phyloP scores from a whole-genome alignment of 2,329 filamentous ascomycete genomes.

The Paraconiothyrium sp. region DNA sequence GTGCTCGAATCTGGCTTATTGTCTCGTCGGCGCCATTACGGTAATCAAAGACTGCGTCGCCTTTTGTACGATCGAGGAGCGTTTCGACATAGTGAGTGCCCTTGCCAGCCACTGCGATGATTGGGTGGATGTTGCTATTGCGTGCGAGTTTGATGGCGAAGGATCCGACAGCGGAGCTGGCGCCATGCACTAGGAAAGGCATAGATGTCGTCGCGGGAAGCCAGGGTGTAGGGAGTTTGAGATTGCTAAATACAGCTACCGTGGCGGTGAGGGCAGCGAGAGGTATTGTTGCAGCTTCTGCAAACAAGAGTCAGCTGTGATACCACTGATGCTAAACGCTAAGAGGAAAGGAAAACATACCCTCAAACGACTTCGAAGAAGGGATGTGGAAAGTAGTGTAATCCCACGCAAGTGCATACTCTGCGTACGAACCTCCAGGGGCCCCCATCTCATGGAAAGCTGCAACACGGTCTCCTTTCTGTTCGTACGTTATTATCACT shows the following conservation, averaged over 20 bases:
- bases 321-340: not conserved
- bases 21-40: constrained; percentile 59
- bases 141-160: constrained; percentile 48
- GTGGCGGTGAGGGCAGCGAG: constrained; percentile 55
- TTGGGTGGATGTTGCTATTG: constrained; percentile 47
- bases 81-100: constrained; percentile 39
- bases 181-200: constrained; percentile 48
- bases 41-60: constrained; percentile 58
- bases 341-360: constrained; percentile 30
- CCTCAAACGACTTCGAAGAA: constrained; percentile 57
- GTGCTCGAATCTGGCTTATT: not conserved
- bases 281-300: constrained; percentile 45
- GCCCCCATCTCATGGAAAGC: constrained; percentile 62
- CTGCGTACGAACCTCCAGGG: constrained; percentile 63
- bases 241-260: constrained; percentile 50
- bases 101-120: constrained; percentile 48
- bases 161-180: constrained; percentile 44
- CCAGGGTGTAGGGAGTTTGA: constrained; percentile 52
- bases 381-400: constrained; percentile 65
- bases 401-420: constrained; percentile 65
- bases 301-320: not conserved
- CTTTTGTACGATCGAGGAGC: constrained; percentile 43
- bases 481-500: not conserved
- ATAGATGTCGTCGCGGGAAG: constrained; percentile 18
- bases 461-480: constrained; percentile 61